These are phyloP conservation scores for Fraxinus greggii DNA, from an alignment of 305 asterid species.

Conservation along the genomic window DNA sequence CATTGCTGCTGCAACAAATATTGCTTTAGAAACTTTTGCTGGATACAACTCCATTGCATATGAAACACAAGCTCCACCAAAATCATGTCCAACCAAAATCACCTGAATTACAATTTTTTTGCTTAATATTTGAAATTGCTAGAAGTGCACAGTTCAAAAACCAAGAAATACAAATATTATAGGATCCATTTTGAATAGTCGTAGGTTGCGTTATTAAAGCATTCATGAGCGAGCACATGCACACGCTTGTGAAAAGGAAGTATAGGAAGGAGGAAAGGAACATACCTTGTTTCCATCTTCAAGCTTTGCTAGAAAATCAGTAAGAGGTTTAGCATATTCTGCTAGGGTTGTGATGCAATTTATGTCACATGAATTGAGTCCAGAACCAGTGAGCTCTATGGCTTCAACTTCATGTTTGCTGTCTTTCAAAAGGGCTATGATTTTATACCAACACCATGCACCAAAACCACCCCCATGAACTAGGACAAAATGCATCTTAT, in stretches of 20 bases:
- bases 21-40: slow-evolving; percentile 44
- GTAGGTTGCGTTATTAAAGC: neutral
- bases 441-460: slow-evolving; percentile 74
- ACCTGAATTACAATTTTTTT: slow-evolving; percentile 31
- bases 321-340: slow-evolving; percentile 50
- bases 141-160: neutral
- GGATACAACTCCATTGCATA: slow-evolving; percentile 59
- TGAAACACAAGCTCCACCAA: slow-evolving; percentile 62
- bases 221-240: neutral
- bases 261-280: neutral
- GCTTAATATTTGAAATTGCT: neutral
- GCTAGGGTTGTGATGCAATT: slow-evolving; percentile 40
- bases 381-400: slow-evolving; percentile 59
- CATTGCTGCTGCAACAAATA: slow-evolving; percentile 64
- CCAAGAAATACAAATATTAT: neutral
- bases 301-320: slow-evolving; percentile 44
- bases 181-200: neutral
- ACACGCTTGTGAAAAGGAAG: neutral
- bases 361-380: slow-evolving; percentile 46
- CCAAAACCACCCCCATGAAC: slow-evolving; percentile 78
- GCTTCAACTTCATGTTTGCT: slow-evolving; percentile 45
- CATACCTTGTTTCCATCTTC: slow-evolving; percentile 32
- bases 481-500: slow-evolving; percentile 45
- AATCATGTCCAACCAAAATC: slow-evolving; percentile 58
- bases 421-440: slow-evolving; percentile 54